A percentile compares a stretch with the other conserved stretches of the same genome.
phyloP scores from a whole-genome alignment of 345 rosid genomes.

The Abelmoschus esculentus region DNA sequence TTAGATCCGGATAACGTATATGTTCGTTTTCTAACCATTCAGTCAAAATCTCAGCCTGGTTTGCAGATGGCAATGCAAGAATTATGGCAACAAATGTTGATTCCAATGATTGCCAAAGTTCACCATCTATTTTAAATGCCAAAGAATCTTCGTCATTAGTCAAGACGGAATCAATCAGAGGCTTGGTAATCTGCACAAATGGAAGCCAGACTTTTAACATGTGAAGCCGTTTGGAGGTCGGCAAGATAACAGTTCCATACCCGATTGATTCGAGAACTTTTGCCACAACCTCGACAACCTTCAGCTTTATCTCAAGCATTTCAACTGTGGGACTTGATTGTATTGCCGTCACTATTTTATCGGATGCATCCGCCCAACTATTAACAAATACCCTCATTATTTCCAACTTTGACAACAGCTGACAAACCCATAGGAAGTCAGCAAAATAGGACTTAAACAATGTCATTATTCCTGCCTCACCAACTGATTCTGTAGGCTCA shows the following conservation, averaged over 20 bases:
- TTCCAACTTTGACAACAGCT: constrained; percentile 65
- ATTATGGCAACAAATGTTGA: constrained; percentile 63
- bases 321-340: constrained; percentile 26
- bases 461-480: constrained; percentile 22
- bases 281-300: constrained; percentile 54
- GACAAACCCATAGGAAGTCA: constrained; percentile 67
- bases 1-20: constrained; percentile 66
- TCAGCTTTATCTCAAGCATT: constrained; percentile 38
- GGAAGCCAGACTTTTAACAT: constrained; percentile 86
- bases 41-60: constrained; percentile 73
- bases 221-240: constrained; percentile 53
- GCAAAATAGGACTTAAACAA: constrained; percentile 43
- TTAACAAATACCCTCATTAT: constrained; percentile 60
- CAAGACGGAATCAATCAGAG: constrained; percentile 40
- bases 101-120: constrained; percentile 78
- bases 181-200: constrained; percentile 57
- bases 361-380: constrained; percentile 72
- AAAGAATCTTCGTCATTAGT: constrained; percentile 23
- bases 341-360: constrained; percentile 44
- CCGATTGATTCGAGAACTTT: constrained; percentile 79
- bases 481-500: constrained; percentile 24
- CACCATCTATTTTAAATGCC: constrained; percentile 45
- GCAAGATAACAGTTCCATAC: constrained; percentile 63
- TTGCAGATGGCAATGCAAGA: constrained; percentile 69
- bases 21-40: constrained; percentile 64